phyloP scores from a whole-genome alignment of 2,329 filamentous ascomycete species.

The Hymenoscyphus scutula region DNA sequence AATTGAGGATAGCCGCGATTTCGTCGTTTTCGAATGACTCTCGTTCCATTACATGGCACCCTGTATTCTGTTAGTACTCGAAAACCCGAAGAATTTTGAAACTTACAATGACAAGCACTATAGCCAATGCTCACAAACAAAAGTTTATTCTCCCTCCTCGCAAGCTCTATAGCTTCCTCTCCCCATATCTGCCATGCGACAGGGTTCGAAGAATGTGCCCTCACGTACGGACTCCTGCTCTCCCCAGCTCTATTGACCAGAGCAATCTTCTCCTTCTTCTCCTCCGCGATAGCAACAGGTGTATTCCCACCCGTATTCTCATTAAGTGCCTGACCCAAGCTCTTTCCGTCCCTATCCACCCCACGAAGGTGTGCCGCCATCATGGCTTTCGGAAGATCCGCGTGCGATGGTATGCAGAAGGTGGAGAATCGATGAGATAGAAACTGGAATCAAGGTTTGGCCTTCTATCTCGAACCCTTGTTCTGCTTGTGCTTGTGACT shows the following conservation, averaged over 20 bases:
- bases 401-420: background rate
- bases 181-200: conserved; percentile 93
- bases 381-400: conserved; percentile 17
- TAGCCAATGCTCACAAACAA: conserved; percentile 96
- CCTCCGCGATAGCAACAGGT: background rate
- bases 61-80: conserved; percentile 42
- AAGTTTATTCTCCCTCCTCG: conserved; percentile 78
- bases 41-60: conserved; percentile 86
- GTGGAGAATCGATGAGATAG: background rate
- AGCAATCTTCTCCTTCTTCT: conserved; percentile 23
- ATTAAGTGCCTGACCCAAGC: conserved; percentile 30
- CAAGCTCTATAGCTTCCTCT: conserved; percentile 70
- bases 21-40: conserved; percentile 86
- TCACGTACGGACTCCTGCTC: conserved; percentile 67
- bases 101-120: conserved; percentile 88
- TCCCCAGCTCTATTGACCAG: conserved; percentile 57
- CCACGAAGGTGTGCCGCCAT: conserved; percentile 33
- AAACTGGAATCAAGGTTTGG: background rate
- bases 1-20: conserved; percentile 79
- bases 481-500: background rate
- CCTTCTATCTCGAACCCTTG: background rate
- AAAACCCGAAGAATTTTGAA: background rate
- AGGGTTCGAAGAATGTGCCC: conserved; percentile 73
- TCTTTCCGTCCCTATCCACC: conserved; percentile 23
- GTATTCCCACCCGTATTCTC: conserved; percentile 11